Evolutionary conservation across 2,329 filamentous ascomycete genomes (phyloP), one percentile per base, ranked within the genome.

Genomic region (Exophiala aquamarina): DNA sequence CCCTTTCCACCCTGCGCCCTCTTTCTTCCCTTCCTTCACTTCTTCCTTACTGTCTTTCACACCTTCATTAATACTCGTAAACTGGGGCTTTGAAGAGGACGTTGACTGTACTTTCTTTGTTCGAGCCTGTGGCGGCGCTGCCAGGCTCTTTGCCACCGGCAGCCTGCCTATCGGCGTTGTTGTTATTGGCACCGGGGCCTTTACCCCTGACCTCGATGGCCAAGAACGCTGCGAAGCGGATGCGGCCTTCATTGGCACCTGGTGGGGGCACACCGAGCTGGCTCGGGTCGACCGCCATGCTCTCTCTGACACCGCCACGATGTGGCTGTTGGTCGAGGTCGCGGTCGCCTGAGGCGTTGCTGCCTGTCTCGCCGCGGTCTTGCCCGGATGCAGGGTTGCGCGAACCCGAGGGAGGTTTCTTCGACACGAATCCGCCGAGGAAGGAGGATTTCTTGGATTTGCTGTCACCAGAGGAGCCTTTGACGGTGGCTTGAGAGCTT

Each of bases 41-140:
- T n/a, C n/a, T n/a, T n/a, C n/a, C n/a, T n/a, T n/a, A n/a, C n/a
- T n/a, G n/a, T n/a, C n/a, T n/a, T n/a, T n/a, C n/a, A n/a, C n/a
- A n/a, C n/a, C n/a, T n/a, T n/a, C n/a, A 26, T 26, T 44, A 65
- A 41, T 71, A 62, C 39, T 66, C 56, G 62, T 71, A 92, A 23
- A 91, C 83, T 11, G 87, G 86, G 15, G 87, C 84, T 70, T 89
- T 89, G 52, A 82, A 72, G 59, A 92, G 70, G 38, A 90, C 83
- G 67, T 87, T 87, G 50, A 63, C 61, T 10, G 48, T 44, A 11
- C 35, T 41, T 14, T 50, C 38, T 17, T 26, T 46, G 13, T 44
- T 38, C 2, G 28, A 26, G 23, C 53, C 57, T 21, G 49, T 47
- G 13, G 45, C 44, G 1, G 53, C 50, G 21, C 49, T 56, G 8